Evolutionary conservation across 129 eudicot species (phyloP), one percentile per base, ranked within the genome.

Genomic region (Chrysanthemum seticuspe): DNA sequence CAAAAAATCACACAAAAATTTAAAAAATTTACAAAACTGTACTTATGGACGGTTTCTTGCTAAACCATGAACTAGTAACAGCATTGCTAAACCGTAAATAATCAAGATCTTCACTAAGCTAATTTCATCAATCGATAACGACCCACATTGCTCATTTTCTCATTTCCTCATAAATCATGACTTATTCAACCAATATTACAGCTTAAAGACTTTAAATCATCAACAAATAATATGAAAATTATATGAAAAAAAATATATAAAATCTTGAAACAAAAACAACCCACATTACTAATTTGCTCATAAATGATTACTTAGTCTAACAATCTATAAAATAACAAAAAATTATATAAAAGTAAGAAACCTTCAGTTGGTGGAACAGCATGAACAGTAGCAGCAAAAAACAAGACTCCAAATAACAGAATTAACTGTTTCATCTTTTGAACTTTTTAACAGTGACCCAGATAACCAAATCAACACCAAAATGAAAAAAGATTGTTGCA

Each of bases 341-440:
- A 34, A 4, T 4, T 34, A 34, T 34, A 4, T 34, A 34, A 34
- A 66, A 48, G 75, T 14, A 34, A 9, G 78, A 74, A 77, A 86
- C 98, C 96, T 88, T 94, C 97, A 25, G 80, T 74, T 59, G 80
- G 68, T 47, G 81, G 84, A 85, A 86, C 88, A 23, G 96, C 92
- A 71, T 64, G 49, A 73, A 76, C 74, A 34, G 73, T 71, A 31
- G 61, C 82, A 15, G 82, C 72, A 72, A 83, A 60, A 18, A 86
- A 23, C 62, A 56, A 36, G 55, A 67, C 13, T 4, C 50, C 67
- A 74, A 61, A 53, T 60, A 65, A 53, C 70, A 68, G 64, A 72
- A 45, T 10, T 56, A 48, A 80, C 75, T 69, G 66, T 61, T 78
- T 72, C 71, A 65, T 61, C 25, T 51, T 18, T 29, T 68, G 84